Base-by-base conservation (phyloP, 1,139 yeast species). In the Fermentozyma sake region DNA sequence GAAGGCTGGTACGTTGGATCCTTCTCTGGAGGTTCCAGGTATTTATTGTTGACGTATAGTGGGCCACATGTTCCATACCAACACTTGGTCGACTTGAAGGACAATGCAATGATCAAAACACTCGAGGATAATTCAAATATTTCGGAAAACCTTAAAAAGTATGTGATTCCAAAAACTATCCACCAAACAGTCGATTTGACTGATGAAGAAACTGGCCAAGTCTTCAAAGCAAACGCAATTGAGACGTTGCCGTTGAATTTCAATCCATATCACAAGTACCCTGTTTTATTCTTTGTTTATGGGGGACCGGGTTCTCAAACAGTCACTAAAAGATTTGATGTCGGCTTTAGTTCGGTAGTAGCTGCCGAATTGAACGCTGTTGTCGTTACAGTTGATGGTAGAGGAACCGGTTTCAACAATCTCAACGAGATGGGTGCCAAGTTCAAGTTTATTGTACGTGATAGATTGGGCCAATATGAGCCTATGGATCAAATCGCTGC, bases 241-340 rank as follows among this genome's bases (percentile, higher is more conserved):
- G 89, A 81, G 46, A 75, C 80, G 2, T 58, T 76, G 18, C 93
- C 93, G 3, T 65, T 75, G 28, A 60, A 68, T 35, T 82, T 82
- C 43, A 68, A 79, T 39, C 58, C 68, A 4, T 61, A 61, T 38
- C 49, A 47, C 18, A 59, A 75, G 46, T 82, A 82, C 47, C 93
- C 93, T 0, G 73, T 82, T 0, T 60, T 82, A 32, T 81, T 82
- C 47, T 81, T 63, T 42, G 83, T 80, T 3, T 82, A 82, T 45
- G 89, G 89, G 12, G 93, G 93, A 0, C 93, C 93, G n/a, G 84
- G 83, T 18, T 78, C 87, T 3, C 93, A 82, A 46, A 58, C 69
- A 29, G 87, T 81, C 4, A 55, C 64, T 16, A 72, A 77, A 32
- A 46, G 58, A 5, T 80, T 74, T 46, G 50, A 68, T 1, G 57